Base-by-base conservation (phyloP, 352 stramenopile species). In the Globisporangium nagaii region DNA sequence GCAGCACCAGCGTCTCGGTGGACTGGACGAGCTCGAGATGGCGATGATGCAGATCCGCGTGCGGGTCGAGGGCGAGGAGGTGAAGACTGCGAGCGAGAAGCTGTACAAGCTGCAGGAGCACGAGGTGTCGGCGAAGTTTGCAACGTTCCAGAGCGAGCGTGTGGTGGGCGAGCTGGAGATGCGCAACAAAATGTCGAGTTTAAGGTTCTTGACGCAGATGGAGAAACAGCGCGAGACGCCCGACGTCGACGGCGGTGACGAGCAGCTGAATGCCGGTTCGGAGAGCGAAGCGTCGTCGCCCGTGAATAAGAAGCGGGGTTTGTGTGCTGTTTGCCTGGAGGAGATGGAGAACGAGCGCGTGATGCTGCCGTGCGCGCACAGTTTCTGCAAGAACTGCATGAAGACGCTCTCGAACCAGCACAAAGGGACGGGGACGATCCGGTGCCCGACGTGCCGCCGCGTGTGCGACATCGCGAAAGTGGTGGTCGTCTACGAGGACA, bases 321-420 rank as follows among this genome's bases (percentile, higher is more conserved):
- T 56, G 40, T 97, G 88, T 48, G 70, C 74, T 3, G 71, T 98
- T 20, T 98, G 89, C 59, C 68, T 96, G 2, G 74, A 90, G 39
- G 52, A 69, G 30, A 79, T 96, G 44, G 57, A 68, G 2, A 63
- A 69, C 17, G 75, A 84, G 20, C 71, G 78, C 32, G 77, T 79
- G 17, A 71, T 98, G 58, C 65, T 97, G 1, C 58, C 64, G 24
- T 98, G 92, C 56, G 92, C 88, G 0, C 92, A 98, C 68, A 77
- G 62, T 0, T 96, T 96, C 30, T 91, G 81, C 56, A 60, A 58
- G 11, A 49, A 20, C 32, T 91, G 81, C 47, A 58, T 75, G 9
- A 59, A 78, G 25, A 63, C 44, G 13, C 44, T 91, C 19, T 56
- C 69, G 15, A 62, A 65, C 27, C 58, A 50, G 5, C 58, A 60